Conservation (phyloP, 2,329 filamentous ascomycete genomes). For the Elsinoe fawcettii region DNA sequence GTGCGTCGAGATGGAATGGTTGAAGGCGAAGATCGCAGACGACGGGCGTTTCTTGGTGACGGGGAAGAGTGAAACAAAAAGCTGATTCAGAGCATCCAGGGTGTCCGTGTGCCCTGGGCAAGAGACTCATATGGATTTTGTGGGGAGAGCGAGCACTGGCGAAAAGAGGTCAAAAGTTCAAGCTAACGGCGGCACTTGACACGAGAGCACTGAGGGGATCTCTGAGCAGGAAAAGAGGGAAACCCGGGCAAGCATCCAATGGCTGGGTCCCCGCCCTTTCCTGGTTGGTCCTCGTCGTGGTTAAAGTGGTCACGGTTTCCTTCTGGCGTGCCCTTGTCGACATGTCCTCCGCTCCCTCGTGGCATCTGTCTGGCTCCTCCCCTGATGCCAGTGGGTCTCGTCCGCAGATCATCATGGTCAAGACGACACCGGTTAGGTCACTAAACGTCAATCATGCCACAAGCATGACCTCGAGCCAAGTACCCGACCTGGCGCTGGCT, state of each 20-base stretch:
- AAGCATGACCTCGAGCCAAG: constrained; percentile 8
- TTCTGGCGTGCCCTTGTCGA: neutral
- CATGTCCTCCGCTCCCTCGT: constrained; percentile 2
- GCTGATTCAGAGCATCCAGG: constrained; percentile 10
- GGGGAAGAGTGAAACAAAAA: constrained; percentile 14
- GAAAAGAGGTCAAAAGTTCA: constrained; percentile 6
- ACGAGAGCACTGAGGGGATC: constrained; percentile 5
- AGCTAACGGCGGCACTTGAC: constrained; percentile 12
- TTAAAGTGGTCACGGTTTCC: neutral
- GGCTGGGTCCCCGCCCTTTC: constrained; percentile 9
- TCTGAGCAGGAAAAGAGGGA: no score
- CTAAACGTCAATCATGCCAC: constrained; percentile 7
- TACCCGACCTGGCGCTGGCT: neutral
- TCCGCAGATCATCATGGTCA: neutral
- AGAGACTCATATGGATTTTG: neutral
- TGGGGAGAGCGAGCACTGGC: constrained; percentile 7
- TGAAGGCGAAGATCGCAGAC: constrained; percentile 7
- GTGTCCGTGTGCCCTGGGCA: constrained; percentile 1
- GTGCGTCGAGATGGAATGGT: neutral
- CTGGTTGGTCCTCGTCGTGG: neutral
- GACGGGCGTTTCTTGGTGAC: constrained; percentile 6
- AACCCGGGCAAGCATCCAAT: neutral
- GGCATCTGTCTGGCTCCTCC: neutral
- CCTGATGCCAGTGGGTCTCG: constrained; percentile 7
- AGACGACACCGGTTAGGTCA: neutral